Conservation (phyloP, 2,329 filamentous ascomycete species). For the Ceratocystis huliohia region DNA sequence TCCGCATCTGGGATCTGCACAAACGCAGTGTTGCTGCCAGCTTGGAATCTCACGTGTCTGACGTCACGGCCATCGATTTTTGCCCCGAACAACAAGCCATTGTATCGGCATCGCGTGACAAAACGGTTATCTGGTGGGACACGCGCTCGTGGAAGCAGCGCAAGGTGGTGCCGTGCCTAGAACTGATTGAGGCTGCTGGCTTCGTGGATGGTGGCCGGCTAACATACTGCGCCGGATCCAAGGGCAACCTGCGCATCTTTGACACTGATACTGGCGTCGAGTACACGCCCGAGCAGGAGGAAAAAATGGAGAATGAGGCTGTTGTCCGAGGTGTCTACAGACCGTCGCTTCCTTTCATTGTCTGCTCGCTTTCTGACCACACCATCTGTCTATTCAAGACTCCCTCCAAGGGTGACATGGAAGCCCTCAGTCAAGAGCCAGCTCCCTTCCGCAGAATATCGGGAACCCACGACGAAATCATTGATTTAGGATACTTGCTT, state of each 20-base stretch:
- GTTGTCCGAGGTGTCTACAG: constrained; percentile 62
- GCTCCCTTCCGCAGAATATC: constrained; percentile 66
- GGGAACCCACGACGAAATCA: constrained; percentile 94
- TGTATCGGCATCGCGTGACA: constrained; percentile 78
- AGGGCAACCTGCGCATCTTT: constrained; percentile 75
- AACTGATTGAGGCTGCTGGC: constrained; percentile 71
- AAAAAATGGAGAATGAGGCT: constrained; percentile 47
- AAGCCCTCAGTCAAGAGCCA: constrained; percentile 25
- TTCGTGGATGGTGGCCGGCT: constrained; percentile 60
- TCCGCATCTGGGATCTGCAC: constrained; percentile 82
- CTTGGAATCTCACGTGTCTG: constrained; percentile 85
- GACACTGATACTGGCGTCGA: constrained; percentile 63
- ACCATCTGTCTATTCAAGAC: constrained; percentile 61
- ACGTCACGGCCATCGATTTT: constrained; percentile 79
- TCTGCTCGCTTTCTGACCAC: constrained; percentile 81
- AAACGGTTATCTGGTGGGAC: constrained; percentile 90
- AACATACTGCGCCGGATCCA: constrained; percentile 74
- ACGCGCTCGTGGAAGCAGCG: constrained; percentile 69
- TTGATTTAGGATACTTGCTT: constrained; percentile 79
- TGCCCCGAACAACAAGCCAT: constrained; percentile 61
- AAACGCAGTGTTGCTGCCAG: constrained; percentile 65
- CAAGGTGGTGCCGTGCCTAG: constrained; percentile 70
- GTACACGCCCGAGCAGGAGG: constrained; percentile 58
- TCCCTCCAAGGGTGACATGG: constrained; percentile 26
- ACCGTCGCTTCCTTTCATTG: constrained; percentile 51